Base-by-base conservation (phyloP, 1,139 yeast species). In the Martiniozyma asiatica region DNA sequence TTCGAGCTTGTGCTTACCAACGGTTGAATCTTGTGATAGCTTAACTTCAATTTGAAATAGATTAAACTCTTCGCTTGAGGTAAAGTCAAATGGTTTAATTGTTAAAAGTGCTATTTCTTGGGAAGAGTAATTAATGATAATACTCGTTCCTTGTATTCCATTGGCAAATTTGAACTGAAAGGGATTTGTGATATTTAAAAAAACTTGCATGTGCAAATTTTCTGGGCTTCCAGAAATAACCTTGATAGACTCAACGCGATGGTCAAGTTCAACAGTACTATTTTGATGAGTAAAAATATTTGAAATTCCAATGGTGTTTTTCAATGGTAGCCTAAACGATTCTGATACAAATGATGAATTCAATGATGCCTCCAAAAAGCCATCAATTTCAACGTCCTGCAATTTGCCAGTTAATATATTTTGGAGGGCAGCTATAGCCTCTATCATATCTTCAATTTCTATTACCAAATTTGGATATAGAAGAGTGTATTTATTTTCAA, bases 1-100 rank as follows among this genome's bases (percentile, higher is more conserved):
- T 15, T 56, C 58, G 14, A 51, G 30, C 22, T 36, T 40, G 2
- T 33, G 32, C 36, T 42, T 46, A 4, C 31, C 40, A 2, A 27
- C 21, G 4, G 28, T 6, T 6, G 33, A 27, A 8, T 24, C 24
- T 17, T 16, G 24, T 16, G 23, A 14, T 4, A 31, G 6, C 3
- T 23, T 21, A 8, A 31, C 6, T n/a, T 17, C 28, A 14, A 32
- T n/a, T 23, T 28, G 24, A 22, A 48, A 38, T 33, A 3, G 48
- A 41, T 11, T 35, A 38, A 5, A 18, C 18, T 3, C 36, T 28
- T 2, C n/a, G 2, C 1, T 37, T 17, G 3, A 20, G 11, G 22
- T 38, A 33, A 1, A 27, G 25, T 6, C 32, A 25, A 6, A 41
- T 16, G 3, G 22, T 31, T 10, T 39, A 7, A 4, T 11, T 8